Evolutionary conservation across 495 filamentous ascomycete species (phyloP).

Genomic region (Talaromyces ruber): DNA sequence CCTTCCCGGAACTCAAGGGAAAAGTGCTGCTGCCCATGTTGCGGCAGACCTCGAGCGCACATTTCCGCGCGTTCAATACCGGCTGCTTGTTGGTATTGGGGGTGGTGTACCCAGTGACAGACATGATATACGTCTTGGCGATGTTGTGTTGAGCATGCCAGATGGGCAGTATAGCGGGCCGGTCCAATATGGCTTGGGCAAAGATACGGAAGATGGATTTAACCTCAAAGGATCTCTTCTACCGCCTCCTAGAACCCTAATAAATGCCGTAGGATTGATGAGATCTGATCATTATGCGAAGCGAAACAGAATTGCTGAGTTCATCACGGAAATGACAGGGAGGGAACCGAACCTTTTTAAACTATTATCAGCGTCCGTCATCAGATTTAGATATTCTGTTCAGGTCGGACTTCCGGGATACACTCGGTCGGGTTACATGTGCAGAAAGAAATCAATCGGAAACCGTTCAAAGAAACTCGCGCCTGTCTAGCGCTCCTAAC

Average conservation of each 20-base stretch:
- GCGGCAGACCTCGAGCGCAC: background rate
- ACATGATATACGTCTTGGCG: conserved; percentile 17
- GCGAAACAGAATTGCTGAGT: background rate
- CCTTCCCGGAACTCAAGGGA: conserved; percentile 6
- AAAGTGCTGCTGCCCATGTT: conserved; percentile 2
- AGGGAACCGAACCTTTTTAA: background rate
- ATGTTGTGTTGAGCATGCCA: conserved; percentile 24
- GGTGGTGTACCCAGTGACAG: conserved; percentile 20
- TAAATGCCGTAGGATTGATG: background rate
- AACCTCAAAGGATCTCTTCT: background rate
- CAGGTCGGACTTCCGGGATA: background rate
- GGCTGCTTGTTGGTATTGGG: conserved; percentile 24
- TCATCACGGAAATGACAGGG: background rate
- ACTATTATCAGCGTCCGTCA: background rate
- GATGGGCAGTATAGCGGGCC: background rate
- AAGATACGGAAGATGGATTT: background rate
- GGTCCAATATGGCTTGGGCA: conserved; percentile 11
- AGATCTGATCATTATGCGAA: background rate
- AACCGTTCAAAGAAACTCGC: background rate
- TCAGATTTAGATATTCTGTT: background rate
- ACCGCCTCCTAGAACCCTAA: background rate
- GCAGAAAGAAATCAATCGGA: background rate
- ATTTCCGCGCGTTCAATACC: background rate
- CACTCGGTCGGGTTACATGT: background rate
- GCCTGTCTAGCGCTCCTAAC: background rate